These are phyloP conservation scores for Dichotomocladium elegans DNA, from an alignment of 371 early-diverging fungal genomes.

Conservation along the genomic window DNA sequence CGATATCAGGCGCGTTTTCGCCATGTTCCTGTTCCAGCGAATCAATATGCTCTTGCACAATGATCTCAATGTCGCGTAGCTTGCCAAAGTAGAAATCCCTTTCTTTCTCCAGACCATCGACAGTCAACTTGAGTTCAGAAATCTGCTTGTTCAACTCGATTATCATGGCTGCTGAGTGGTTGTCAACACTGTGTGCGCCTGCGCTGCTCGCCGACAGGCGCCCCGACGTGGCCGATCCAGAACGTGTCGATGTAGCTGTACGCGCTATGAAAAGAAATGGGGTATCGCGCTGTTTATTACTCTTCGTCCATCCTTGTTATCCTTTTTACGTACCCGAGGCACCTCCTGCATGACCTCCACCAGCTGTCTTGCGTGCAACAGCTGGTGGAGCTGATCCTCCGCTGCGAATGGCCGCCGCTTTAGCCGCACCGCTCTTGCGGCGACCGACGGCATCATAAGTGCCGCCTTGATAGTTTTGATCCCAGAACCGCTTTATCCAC, in stretches of 20 bases:
- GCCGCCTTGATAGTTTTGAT: conserved; percentile 75
- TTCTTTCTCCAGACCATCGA: conserved; percentile 91
- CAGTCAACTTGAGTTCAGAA: conserved; percentile 72
- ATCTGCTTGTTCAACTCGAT: conserved; percentile 71
- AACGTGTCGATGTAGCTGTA: conserved; percentile 22
- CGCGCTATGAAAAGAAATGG: conserved; percentile 23
- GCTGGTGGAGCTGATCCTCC: conserved; percentile 6
- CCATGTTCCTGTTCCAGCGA: conserved; percentile 11
- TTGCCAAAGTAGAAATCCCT: conserved; percentile 94
- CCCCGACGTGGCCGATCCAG: conserved; percentile 13
- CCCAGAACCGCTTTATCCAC: conserved; percentile 90
- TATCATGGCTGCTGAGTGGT: conserved; percentile 48
- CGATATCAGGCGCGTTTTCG: conserved; percentile 37
- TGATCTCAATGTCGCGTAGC: conserved; percentile 88
- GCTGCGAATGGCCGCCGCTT: conserved; percentile 11
- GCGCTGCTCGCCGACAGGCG: conserved; percentile 26
- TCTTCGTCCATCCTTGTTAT: no score
- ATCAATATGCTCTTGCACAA: conserved; percentile 74
- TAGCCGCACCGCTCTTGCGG: conserved; percentile 51
- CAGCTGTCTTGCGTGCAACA: conserved; percentile 6
- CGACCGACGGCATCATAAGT: conserved; percentile 78
- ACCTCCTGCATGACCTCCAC: no score
- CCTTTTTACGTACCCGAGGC: no score
- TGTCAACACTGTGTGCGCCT: conserved; percentile 24
- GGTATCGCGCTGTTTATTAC: no score